phyloP scores from a whole-genome alignment of 2,329 filamentous ascomycete species.

The Fusarium sp. region DNA sequence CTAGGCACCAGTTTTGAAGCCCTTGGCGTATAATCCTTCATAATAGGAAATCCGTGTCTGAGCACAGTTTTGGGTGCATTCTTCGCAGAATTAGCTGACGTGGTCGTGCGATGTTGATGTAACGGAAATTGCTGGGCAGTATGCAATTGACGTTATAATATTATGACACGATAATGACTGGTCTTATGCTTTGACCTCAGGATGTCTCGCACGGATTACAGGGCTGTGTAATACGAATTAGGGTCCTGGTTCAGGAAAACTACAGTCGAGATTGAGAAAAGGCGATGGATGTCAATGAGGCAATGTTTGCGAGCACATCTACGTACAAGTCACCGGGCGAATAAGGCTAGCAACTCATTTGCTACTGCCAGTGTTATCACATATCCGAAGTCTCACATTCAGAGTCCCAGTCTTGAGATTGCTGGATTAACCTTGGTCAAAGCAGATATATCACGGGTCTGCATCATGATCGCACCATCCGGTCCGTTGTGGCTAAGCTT shows the following conservation, averaged over 20 bases:
- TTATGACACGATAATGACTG: slow-evolving; percentile 7
- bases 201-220: background rate
- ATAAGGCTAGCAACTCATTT: background rate
- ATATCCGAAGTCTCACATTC: background rate
- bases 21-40: background rate
- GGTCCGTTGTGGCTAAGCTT: background rate
- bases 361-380: background rate
- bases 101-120: background rate
- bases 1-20: background rate
- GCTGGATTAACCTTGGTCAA: background rate
- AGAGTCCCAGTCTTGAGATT: background rate
- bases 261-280: background rate
- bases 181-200: background rate
- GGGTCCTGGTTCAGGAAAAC: background rate
- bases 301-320: background rate
- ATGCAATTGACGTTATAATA: background rate
- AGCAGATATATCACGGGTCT: background rate
- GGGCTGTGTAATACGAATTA: background rate
- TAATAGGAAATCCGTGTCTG: background rate
- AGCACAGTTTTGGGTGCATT: background rate
- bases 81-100: background rate
- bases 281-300: background rate
- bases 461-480: background rate
- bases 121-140: background rate
- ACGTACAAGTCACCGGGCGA: background rate